A percentile compares a stretch with the other conserved stretches of the same genome.
These are phyloP conservation scores for Nematocida minor DNA, from an alignment of 371 early-diverging fungal genomes.

Conservation along the genomic window DNA sequence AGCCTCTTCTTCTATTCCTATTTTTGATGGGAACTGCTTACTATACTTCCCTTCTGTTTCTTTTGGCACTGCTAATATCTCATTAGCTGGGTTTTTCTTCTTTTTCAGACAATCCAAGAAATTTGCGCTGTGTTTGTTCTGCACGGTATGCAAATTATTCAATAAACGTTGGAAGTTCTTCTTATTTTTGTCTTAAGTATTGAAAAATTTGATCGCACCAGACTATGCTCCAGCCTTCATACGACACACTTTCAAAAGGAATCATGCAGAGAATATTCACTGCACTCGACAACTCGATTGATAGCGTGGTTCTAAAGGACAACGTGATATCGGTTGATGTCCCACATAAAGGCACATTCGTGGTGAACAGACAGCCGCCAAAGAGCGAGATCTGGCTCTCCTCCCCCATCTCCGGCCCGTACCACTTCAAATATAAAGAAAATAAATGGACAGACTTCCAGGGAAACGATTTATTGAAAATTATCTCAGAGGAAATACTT, in stretches of 20 bases:
- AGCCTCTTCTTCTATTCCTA: too few species aligned
- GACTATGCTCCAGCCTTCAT: neutral
- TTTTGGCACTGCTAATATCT: neutral
- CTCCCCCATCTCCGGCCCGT: conserved; percentile 84
- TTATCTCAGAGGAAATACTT: conserved; percentile 19
- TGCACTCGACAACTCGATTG: neutral
- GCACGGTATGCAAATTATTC: too few species aligned
- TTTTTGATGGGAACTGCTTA: too few species aligned
- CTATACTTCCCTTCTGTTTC: neutral
- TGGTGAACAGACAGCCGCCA: conserved; percentile 93
- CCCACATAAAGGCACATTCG: conserved; percentile 79
- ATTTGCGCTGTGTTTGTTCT: neutral
- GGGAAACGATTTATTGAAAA: conserved; percentile 15
- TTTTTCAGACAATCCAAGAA: neutral
- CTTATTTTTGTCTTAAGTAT: too few species aligned
- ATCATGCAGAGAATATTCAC: neutral
- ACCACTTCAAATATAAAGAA: conserved; percentile 73
- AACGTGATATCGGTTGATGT: conserved; percentile 81
- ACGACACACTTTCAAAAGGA: conserved; percentile 12
- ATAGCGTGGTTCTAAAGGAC: conserved; percentile 32
- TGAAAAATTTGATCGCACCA: neutral
- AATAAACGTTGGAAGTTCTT: too few species aligned
- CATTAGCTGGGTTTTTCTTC: neutral
- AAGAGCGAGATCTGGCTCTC: conserved; percentile 94
- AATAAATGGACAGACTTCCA: conserved; percentile 58